Conservation (phyloP, 2,329 filamentous ascomycete genomes). For the Cercospora canescens region DNA sequence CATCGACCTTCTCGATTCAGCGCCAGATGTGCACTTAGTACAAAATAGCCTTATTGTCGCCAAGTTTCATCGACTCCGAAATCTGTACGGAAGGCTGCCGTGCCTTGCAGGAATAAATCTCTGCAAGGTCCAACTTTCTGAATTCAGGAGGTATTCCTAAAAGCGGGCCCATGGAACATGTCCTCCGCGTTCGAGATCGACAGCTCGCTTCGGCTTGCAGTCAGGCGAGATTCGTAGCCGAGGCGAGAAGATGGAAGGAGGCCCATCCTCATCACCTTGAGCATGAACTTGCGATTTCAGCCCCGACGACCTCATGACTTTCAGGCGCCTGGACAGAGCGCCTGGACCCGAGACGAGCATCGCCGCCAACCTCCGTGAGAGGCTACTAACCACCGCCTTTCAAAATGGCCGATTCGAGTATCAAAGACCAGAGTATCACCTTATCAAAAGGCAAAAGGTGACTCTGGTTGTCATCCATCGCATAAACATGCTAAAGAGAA, state of each 20-base stretch:
- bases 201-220: not conserved
- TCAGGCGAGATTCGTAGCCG: not conserved
- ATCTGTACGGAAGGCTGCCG: no score
- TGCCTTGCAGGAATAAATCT: no score
- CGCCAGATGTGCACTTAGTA: no score
- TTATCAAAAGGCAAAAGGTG: not conserved
- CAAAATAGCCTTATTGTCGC: no score
- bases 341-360: not conserved
- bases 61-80: no score
- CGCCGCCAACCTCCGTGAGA: not conserved
- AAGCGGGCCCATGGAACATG: not conserved
- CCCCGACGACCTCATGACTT: not conserved
- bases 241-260: no score
- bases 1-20: no score
- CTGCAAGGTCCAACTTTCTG: no score
- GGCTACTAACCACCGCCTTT: not conserved
- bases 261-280: no score
- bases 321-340: not conserved
- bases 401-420: not conserved
- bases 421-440: not conserved
- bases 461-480: not conserved
- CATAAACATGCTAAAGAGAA: not conserved
- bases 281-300: no score
- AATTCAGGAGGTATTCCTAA: no score
- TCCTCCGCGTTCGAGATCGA: not conserved